These are phyloP conservation scores for Ganoderma lucidum DNA, from an alignment of 1,284 basidiomycete species.

Conservation along the genomic window DNA sequence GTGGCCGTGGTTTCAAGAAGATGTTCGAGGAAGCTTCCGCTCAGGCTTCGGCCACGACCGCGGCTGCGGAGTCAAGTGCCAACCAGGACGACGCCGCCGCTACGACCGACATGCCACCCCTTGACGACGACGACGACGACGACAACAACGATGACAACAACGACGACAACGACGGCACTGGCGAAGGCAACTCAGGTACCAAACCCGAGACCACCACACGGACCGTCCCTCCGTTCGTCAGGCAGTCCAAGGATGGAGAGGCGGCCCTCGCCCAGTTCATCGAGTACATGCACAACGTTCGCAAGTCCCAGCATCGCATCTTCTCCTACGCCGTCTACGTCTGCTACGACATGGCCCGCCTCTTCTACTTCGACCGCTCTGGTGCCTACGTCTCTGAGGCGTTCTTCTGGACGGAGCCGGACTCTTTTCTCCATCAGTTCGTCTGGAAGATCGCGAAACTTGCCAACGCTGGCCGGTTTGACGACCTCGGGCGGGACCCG, in stretches of 20 bases:
- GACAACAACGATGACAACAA: too few relatives aligned
- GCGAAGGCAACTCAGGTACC: not conserved
- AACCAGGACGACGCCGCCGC: not conserved
- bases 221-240: not conserved
- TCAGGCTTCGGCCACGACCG: not conserved
- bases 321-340: constrained; percentile 11
- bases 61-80: not conserved
- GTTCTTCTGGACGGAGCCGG: constrained; percentile 14
- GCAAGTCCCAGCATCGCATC: constrained; percentile 14
- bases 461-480: not conserved
- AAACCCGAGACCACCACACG: not conserved
- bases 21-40: not conserved
- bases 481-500: constrained; percentile 27
- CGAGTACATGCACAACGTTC: constrained; percentile 6
- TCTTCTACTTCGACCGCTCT: constrained; percentile 21
- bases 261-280: not conserved
- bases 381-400: constrained; percentile 18
- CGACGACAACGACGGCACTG: not conserved
- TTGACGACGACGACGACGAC: not conserved
- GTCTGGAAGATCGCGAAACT: constrained; percentile 24
- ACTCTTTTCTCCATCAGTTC: constrained; percentile 15
- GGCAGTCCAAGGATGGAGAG: not conserved
- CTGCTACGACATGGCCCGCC: constrained; percentile 5
- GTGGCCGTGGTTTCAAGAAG: not conserved
- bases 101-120: not conserved